These are phyloP conservation scores for Mycena rosella DNA, from an alignment of 768 basidiomycete species.

Conservation along the genomic window DNA sequence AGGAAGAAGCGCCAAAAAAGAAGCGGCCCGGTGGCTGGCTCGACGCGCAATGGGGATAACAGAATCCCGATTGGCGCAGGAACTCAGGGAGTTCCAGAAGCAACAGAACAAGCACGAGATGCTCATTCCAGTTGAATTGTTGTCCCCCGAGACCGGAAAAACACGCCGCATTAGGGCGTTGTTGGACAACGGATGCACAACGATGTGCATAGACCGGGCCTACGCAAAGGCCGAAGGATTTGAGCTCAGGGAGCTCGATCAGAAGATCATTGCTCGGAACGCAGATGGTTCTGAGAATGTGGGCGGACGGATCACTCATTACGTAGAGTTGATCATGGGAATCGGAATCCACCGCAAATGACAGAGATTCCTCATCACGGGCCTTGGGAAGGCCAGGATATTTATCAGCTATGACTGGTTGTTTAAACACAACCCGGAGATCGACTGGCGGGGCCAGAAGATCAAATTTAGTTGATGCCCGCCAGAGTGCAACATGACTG, in stretches of 20 bases:
- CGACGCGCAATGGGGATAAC: neutral
- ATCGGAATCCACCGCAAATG: slow-evolving; percentile 39
- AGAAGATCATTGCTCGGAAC: slow-evolving; percentile 24
- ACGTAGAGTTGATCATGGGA: slow-evolving; percentile 36
- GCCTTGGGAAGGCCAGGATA: slow-evolving; percentile 34
- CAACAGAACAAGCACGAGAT: neutral
- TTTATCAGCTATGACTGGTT: slow-evolving; percentile 44
- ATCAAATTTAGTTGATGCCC: slow-evolving; percentile 31
- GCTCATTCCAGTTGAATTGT: neutral
- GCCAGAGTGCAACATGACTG: slow-evolving; percentile 20
- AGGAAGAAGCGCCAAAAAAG: neutral
- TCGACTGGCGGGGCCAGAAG: slow-evolving; percentile 34
- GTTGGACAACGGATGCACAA: neutral
- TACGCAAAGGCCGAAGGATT: neutral
- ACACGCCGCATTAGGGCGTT: neutral
- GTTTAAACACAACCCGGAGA: slow-evolving; percentile 37
- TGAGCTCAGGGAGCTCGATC: neutral
- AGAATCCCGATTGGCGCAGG: neutral
- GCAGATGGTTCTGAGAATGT: slow-evolving; percentile 38
- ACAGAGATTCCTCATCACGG: slow-evolving; percentile 38
- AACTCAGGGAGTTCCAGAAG: slow-evolving; percentile 3
- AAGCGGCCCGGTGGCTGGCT: neutral
- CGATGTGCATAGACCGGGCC: neutral
- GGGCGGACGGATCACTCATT: slow-evolving; percentile 35
- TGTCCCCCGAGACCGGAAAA: neutral